Conservation (phyloP, 2,329 filamentous ascomycete species). For the Ascochyta viciae-villosae region DNA sequence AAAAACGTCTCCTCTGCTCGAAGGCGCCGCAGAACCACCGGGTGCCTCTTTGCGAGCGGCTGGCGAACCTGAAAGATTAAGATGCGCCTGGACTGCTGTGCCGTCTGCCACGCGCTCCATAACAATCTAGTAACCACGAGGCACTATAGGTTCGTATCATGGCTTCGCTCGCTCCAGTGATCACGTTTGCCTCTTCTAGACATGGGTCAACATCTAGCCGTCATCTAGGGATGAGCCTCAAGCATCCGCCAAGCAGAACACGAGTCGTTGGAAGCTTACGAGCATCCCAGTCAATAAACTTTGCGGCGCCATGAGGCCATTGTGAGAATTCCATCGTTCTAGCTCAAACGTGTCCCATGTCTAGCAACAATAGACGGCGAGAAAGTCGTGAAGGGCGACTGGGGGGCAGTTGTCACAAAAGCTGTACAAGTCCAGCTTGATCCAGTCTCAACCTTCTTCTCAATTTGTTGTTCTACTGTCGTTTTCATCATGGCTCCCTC, state of each 20-base stretch:
- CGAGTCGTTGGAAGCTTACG: background rate
- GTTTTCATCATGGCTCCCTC: slow-evolving; percentile 33
- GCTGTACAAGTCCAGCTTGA: background rate
- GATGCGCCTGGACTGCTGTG: no score
- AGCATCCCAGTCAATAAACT: background rate
- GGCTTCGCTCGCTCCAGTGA: background rate
- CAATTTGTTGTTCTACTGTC: background rate
- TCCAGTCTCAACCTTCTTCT: background rate
- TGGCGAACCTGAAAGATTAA: background rate
- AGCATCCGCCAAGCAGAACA: background rate
- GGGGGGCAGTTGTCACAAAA: background rate
- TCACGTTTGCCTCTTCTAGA: background rate
- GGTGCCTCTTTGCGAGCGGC: background rate
- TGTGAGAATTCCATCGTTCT: background rate
- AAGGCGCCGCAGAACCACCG: background rate
- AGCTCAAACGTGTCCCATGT: background rate
- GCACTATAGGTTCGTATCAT: background rate
- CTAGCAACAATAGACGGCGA: background rate
- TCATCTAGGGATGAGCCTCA: background rate
- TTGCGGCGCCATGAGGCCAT: background rate
- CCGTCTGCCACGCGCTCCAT: no score
- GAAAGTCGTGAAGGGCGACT: background rate
- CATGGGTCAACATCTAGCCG: background rate
- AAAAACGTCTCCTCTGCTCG: background rate
- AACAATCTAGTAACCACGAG: background rate